A percentile compares a stretch with the other conserved stretches of the same genome.
These are phyloP conservation scores for Cicer cuneatum DNA, from an alignment of 306 rosid species.

Conservation along the genomic window DNA sequence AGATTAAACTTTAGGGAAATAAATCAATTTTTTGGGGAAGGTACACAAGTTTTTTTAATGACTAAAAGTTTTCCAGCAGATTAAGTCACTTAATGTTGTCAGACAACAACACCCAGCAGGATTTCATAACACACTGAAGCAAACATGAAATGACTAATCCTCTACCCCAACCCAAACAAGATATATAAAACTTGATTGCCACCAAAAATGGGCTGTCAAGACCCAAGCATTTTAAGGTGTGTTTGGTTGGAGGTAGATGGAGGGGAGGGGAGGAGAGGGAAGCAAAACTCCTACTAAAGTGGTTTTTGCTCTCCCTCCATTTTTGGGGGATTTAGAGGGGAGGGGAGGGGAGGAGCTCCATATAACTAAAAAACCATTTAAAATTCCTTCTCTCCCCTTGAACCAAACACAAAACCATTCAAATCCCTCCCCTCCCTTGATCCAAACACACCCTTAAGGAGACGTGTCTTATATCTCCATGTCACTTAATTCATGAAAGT, in stretches of 20 bases:
- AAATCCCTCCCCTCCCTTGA: no score
- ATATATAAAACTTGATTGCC: slow-evolving; percentile 18
- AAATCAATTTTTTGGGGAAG: not conserved
- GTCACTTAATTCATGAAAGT: slow-evolving; percentile 18
- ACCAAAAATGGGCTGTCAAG: not conserved
- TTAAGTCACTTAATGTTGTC: slow-evolving; percentile 7
- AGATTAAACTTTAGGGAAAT: not conserved
- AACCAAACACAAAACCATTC: no score
- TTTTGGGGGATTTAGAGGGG: no score
- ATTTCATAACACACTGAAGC: not conserved
- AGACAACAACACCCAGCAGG: not conserved
- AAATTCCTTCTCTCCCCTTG: no score
- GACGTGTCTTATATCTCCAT: not conserved
- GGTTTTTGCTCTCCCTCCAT: no score
- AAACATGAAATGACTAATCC: slow-evolving; percentile 14
- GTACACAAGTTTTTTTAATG: slow-evolving; percentile 7
- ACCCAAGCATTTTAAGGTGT: not conserved
- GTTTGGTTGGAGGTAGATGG: no score
- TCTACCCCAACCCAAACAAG: slow-evolving; percentile 17
- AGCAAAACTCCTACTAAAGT: no score
- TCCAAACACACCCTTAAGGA: not conserved
- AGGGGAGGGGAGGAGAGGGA: no score
- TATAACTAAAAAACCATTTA: no score
- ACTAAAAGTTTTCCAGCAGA: slow-evolving; percentile 19
- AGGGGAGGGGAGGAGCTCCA: no score